Evolutionary conservation across 306 rosid genomes (phyloP).

Genomic region (Prosopis cineraria): DNA sequence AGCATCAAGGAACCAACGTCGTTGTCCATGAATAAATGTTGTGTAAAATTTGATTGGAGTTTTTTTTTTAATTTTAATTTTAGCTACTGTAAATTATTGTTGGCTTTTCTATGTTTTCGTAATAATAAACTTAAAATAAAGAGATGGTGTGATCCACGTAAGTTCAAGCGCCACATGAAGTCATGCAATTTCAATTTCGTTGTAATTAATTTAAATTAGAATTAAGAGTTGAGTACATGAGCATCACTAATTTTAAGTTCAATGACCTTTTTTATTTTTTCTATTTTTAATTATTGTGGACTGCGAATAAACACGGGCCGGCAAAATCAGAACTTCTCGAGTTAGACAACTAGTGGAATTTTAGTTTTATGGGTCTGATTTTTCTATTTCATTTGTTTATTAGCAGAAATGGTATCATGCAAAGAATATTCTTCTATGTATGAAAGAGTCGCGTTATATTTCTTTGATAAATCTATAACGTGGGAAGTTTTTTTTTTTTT

Average conservation of each 20-base stretch:
- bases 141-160: background rate
- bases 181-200: background rate
- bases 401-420: background rate
- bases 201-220: background rate
- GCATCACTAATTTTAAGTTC: background rate
- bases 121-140: background rate
- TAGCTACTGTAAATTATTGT: background rate
- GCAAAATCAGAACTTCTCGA: background rate
- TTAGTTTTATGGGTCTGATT: background rate
- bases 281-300: background rate
- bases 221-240: background rate
- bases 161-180: background rate
- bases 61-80: no score
- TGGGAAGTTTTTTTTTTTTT: background rate
- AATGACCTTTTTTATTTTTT: background rate
- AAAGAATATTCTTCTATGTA: conserved; percentile 2
- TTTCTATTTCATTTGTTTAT: background rate
- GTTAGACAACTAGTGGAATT: background rate
- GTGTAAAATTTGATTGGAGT: no score
- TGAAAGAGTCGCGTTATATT: background rate
- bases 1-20: background rate
- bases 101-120: background rate
- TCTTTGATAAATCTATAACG: background rate
- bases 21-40: background rate
- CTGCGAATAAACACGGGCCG: background rate